These are phyloP conservation scores for Orbilia brochopaga DNA, from an alignment of 2,329 filamentous ascomycete species.

Conservation along the genomic window DNA sequence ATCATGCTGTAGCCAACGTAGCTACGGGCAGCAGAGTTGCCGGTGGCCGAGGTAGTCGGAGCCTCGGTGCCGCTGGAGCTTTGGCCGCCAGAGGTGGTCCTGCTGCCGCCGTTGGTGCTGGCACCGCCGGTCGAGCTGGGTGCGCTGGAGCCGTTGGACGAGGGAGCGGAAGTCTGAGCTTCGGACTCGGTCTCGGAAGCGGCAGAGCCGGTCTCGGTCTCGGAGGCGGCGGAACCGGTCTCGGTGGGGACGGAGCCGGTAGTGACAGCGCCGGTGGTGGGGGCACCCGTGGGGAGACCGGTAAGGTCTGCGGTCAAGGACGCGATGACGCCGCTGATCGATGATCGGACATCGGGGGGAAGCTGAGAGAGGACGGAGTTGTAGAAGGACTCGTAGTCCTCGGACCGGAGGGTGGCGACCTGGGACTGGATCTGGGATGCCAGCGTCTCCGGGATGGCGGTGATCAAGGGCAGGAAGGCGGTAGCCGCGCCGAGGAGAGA, in stretches of 20 bases:
- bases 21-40: slow-evolving; percentile 26
- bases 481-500: too few species aligned
- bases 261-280: slow-evolving; percentile 8
- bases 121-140: neutral
- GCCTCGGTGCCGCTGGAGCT: neutral
- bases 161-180: too few species aligned
- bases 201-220: neutral
- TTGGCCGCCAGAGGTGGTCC: neutral
- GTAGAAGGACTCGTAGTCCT: slow-evolving; percentile 15
- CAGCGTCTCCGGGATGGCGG: neutral
- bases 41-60: slow-evolving; percentile 11
- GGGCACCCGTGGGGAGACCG: slow-evolving; percentile 13
- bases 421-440: slow-evolving; percentile 12
- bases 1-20: slow-evolving; percentile 27
- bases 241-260: slow-evolving; percentile 7
- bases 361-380: slow-evolving; percentile 33
- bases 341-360: slow-evolving; percentile 33
- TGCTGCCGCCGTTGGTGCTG: neutral
- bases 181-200: too few species aligned
- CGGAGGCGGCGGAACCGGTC: neutral
- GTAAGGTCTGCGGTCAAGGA: slow-evolving; percentile 14
- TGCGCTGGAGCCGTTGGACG: neutral
- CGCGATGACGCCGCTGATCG: slow-evolving; percentile 12
- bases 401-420: slow-evolving; percentile 13
- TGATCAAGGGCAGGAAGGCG: slow-evolving; percentile 3